Percentiles rank a stretch among this genome's conserved stretches.
phyloP scores from a whole-genome alignment of 2,329 filamentous ascomycete genomes.

The Monosporascus sp. region DNA sequence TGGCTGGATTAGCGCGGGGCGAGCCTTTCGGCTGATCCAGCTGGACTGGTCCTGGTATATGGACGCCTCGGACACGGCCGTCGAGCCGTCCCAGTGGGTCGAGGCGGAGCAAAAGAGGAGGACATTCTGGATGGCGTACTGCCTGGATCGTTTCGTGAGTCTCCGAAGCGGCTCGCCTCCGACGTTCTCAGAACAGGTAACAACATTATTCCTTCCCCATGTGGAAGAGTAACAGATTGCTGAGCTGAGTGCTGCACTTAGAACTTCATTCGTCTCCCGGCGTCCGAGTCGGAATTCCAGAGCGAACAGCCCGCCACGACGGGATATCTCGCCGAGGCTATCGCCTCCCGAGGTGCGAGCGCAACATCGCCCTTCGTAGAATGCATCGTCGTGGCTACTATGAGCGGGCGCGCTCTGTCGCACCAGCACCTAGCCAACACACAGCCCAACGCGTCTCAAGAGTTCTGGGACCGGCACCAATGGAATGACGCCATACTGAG shows the following conservation, averaged over 20 bases:
- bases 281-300: constrained; percentile 12
- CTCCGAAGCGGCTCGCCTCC: constrained; percentile 13
- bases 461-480: constrained; percentile 14
- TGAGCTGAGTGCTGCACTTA: not conserved
- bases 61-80: constrained; percentile 6
- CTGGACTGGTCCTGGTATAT: constrained; percentile 15
- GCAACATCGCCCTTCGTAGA: constrained; percentile 9
- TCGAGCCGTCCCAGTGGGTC: constrained; percentile 11
- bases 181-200: constrained; percentile 14
- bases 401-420: constrained; percentile 10
- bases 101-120: constrained; percentile 14
- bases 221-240: not conserved
- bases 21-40: constrained; percentile 18
- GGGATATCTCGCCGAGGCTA: constrained; percentile 11
- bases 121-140: constrained; percentile 15
- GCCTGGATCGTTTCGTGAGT: constrained; percentile 12
- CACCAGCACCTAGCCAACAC: constrained; percentile 13
- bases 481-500: constrained; percentile 9
- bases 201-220: constrained; percentile 3
- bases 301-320: constrained; percentile 13
- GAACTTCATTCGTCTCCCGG: constrained; percentile 13
- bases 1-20: constrained; percentile 19
- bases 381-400: constrained; percentile 12
- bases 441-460: constrained; percentile 8
- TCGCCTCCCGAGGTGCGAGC: constrained; percentile 4